Percentiles rank a stretch among this genome's conserved stretches.
phyloP scores from a whole-genome alignment of 2,329 filamentous ascomycete species.

The Fusarium begoniae region DNA sequence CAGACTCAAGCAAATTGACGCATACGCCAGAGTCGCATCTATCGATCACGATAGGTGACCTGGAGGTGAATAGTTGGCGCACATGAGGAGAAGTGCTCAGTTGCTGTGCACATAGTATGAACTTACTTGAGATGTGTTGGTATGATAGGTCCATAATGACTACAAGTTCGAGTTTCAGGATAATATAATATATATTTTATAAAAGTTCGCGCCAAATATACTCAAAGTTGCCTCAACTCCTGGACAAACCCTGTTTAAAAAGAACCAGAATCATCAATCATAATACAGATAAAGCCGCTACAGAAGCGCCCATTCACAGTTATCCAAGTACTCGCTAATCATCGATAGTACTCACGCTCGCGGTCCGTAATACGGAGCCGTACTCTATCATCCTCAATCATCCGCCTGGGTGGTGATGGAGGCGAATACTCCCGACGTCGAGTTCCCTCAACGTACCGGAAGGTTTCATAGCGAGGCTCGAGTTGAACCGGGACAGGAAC shows the following conservation, averaged over 20 bases:
- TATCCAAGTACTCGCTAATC: neutral
- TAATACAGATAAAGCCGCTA: conserved; percentile 36
- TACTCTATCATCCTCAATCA: conserved; percentile 44
- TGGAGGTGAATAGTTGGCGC: neutral
- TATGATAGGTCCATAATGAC: neutral
- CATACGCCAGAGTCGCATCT: neutral
- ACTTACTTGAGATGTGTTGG: neutral
- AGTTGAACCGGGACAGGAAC: conserved; percentile 53
- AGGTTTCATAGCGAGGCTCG: conserved; percentile 57
- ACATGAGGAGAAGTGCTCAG: neutral
- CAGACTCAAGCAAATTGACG: conserved; percentile 5
- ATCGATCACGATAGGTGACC: neutral
- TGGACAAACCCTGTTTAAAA: conserved; percentile 6
- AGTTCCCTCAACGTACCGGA: conserved; percentile 62
- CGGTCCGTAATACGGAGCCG: conserved; percentile 49
- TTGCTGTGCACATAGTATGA: neutral
- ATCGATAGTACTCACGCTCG: conserved; percentile 45
- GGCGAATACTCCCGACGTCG: conserved; percentile 46
- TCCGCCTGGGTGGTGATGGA: conserved; percentile 46
- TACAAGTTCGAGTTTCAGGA: neutral
- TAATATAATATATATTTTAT: neutral
- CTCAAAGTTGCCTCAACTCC: conserved; percentile 27
- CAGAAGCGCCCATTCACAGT: neutral
- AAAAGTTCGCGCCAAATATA: neutral
- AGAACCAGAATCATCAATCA: conserved; percentile 30